Base-by-base conservation (phyloP, 352 stramenopile genomes). In the Phytophthora palmivora region DNA sequence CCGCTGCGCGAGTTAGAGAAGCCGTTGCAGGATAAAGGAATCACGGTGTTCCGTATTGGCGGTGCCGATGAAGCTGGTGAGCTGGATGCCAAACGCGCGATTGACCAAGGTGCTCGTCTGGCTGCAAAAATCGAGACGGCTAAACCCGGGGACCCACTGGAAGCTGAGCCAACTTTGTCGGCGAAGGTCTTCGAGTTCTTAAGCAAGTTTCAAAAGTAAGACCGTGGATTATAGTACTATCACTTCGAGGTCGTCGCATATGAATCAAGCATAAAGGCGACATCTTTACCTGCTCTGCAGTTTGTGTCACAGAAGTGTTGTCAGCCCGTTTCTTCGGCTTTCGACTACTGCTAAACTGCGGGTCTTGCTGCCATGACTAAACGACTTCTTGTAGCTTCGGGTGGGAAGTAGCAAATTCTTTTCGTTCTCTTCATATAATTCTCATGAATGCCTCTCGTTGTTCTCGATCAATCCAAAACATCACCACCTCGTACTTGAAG, bases 41-140 rank as follows among this genome's bases (percentile, higher is more conserved):
- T 89, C 4, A 95, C 87, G 12, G 88, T 98, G 6, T 99, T 96
- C 70, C 89, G 92, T 32, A 99, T 99, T 73, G 97, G 97, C 34
- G 97, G 97, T 47, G 94, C 97, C 3, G 95, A 98, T 56, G 75
- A 97, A 62, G 97, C 97, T 24, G 88, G 86, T 19, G 97, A 99
- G 72, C 72, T 99, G 11, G 97, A 99, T 76, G 97, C 97, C 32
- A 99, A 99, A 79, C 82, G 96, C 38, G 97, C 97, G 8, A 99
- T 99, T 72, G 96, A 99, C 72, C 97, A 99, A 75, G 97, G 95
- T 32, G 96, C 91, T 19, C 84, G 91, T 30, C 63, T 97, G 15
- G 91, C 88, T 14, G 88, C 87, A 15, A 83, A 57, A 37, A 88
- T 97, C 39, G 91, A 97, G 70, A 90, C 83, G 14, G 84, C 88